Percentiles rank a stretch among this genome's conserved stretches.
These are phyloP conservation scores for Royoungia palumana DNA, from an alignment of 768 basidiomycete genomes.

Conservation along the genomic window DNA sequence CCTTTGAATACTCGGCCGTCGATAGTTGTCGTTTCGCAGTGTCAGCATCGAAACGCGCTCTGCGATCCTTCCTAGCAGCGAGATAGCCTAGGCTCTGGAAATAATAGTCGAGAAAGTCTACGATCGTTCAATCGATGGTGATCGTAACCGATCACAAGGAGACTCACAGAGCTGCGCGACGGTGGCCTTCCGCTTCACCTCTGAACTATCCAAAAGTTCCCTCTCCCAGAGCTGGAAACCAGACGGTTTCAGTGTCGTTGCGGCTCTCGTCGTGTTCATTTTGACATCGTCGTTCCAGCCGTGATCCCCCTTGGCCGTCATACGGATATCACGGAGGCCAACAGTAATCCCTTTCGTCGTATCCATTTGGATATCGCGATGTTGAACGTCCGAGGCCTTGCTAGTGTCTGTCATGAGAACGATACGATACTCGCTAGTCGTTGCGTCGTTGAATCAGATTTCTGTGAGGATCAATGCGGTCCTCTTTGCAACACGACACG, in stretches of 20 bases:
- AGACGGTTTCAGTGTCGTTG: conserved; percentile 49
- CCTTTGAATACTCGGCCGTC: conserved; percentile 57
- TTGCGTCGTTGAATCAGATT: neutral
- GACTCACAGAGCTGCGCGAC: conserved; percentile 92
- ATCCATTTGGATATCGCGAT: conserved; percentile 72
- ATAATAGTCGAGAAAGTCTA: conserved; percentile 98
- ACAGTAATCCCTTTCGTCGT: conserved; percentile 63
- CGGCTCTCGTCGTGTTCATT: conserved; percentile 50
- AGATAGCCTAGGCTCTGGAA: conserved; percentile 93
- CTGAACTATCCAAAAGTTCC: conserved; percentile 76
- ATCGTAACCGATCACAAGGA: conserved; percentile 7
- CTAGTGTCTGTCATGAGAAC: conserved; percentile 11
- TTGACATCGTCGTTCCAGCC: conserved; percentile 52
- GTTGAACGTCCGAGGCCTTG: conserved; percentile 23
- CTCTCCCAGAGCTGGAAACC: conserved; percentile 77
- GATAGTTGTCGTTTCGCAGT: conserved; percentile 64
- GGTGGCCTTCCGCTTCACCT: conserved; percentile 93
- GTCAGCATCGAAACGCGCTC: conserved; percentile 78
- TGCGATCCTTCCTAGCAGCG: conserved; percentile 78
- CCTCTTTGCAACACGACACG: too few relatives aligned
- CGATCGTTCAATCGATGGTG: conserved; percentile 8
- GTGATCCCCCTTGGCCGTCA: conserved; percentile 59
- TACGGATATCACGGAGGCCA: conserved; percentile 50
- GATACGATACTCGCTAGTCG: neutral
- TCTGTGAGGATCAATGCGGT: too few relatives aligned